Evolutionary conservation across 345 rosid genomes (phyloP), one percentile per base, ranked within the genome.

Genomic region (Turnera subulata): DNA sequence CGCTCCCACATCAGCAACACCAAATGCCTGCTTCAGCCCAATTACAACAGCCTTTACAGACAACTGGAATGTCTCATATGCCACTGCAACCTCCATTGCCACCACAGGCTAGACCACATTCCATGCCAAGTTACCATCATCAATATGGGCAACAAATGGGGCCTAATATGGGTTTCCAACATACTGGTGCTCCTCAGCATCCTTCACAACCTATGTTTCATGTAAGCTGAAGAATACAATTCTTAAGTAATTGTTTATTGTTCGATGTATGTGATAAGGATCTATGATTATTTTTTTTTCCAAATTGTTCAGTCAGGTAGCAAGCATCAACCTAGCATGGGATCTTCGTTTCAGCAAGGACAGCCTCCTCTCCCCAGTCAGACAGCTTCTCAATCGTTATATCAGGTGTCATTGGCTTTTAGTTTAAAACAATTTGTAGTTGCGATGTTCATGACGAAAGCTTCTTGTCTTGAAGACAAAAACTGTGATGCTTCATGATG

Each of bases 101-200:
- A 21, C 62, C 73, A 51, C 90, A 84, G 65, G 68, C 75, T 21
- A 80, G 96, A 57, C 78, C 73, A 17, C 59, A 79, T 58, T 55
- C 88, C 18, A 62, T 63, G 53, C 70, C 77, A 33, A 60, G 65
- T 59, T 83, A 75, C 71, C 91, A 80, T 73, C 89, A 85, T 69
- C 97, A 82, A 47, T 85, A 73, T 72, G 82, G 86, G 43, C 77
- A 77, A 11, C 72, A 76, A 50, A 72, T 84, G 80, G 91, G 84
- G 43, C 80, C 88, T 44, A 78, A 63, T 76, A 32, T 66, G 66
- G 92, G 87, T 55, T 87, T 76, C 70, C 96, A 84, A 59, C 90
- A 80, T 58, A 71, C 80, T 55, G 80, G 71, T 45, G 81, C 76
- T 67, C 85, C 84, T 69, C 97, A 89, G 69, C 92, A 82, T 77